Percentiles rank a stretch among this genome's conserved stretches.
These are phyloP conservation scores for Pleurotus pulmonarius DNA, from an alignment of 768 basidiomycete species.

Conservation along the genomic window DNA sequence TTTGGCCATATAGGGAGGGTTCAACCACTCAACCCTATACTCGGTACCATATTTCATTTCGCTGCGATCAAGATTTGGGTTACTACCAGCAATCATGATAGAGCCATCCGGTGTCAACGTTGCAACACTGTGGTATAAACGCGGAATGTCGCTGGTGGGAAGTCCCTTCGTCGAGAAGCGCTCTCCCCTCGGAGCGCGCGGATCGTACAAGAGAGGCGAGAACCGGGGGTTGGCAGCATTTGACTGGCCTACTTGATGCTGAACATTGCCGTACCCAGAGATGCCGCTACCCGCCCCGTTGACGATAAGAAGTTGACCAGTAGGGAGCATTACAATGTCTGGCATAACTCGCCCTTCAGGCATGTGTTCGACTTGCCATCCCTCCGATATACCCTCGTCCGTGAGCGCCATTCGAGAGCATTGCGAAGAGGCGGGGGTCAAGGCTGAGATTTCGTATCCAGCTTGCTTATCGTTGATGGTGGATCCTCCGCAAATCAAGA, in stretches of 20 bases:
- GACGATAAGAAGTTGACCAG: constrained; percentile 67
- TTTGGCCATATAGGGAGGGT: constrained; percentile 73
- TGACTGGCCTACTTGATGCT: constrained; percentile 63
- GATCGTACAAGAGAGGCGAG: constrained; percentile 69
- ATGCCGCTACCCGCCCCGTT: constrained; percentile 76
- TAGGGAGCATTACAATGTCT: constrained; percentile 79
- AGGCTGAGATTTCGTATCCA: constrained; percentile 63
- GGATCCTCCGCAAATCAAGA: constrained; percentile 79
- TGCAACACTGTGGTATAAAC: constrained; percentile 83
- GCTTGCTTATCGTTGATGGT: constrained; percentile 55
- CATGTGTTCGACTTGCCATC: constrained; percentile 77
- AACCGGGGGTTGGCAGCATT: constrained; percentile 75
- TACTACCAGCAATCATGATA: constrained; percentile 79
- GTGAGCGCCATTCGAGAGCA: constrained; percentile 70
- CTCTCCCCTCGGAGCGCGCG: constrained; percentile 43
- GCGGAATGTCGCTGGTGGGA: constrained; percentile 62
- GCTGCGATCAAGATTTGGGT: constrained; percentile 79
- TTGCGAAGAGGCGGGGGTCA: constrained; percentile 69
- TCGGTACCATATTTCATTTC: constrained; percentile 75
- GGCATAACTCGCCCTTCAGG: constrained; percentile 73
- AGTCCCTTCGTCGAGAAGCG: constrained; percentile 60
- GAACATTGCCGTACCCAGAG: constrained; percentile 76
- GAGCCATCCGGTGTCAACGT: constrained; percentile 69
- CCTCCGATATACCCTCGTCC: constrained; percentile 55
- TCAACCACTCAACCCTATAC: constrained; percentile 84